Base-by-base conservation (phyloP, 2,329 filamentous ascomycete genomes). In the Lasiodiplodia sp. region DNA sequence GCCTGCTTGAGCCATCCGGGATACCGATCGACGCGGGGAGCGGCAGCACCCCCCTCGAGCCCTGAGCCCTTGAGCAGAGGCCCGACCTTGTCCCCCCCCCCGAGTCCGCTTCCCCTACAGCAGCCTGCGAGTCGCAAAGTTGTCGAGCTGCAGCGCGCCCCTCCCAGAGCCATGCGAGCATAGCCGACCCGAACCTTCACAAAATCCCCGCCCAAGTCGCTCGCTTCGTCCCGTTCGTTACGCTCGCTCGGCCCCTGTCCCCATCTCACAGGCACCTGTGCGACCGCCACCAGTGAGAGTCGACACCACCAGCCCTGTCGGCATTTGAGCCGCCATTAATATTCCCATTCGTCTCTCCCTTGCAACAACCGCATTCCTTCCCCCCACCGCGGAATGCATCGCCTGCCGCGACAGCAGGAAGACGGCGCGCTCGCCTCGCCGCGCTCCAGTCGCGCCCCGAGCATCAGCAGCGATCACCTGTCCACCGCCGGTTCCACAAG, bases 381-480 rank as follows among this genome's bases (percentile, higher is more conserved):
- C 12, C 21, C 8, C 44, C 28, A 28, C 56, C 23, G 49, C 63
- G 63, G 63, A 66, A 68, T 68, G 66, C 34, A 68, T 60, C 66
- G 66, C 34, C 47, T 44, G 44, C 49, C 66, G 31, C 40, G 34
- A 21, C 55, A 58, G 21, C 65, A 67, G 47, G 53, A 51, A 34
- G 66, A 68, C 56, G 57, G 66, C 66, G 57, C 56, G 10, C 66
- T 53, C 49, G 49, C 55, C 56, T 80, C 79, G 53, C 73, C 78
- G 68, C 79, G 78, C 73, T 79, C 76, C 23, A 79, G 78, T 72
- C 76, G 77, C 69, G 76, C 77, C 23, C 70, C 73, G 57, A 92
- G 90, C 79, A 85, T 91, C 71, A 92, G 89, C 70, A 92, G 91
- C 83, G 91, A 93, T 78, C 83, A 87, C 70, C 58, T 49, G 28